A percentile compares a stretch with the other conserved stretches of the same genome.
Evolutionary conservation across 768 basidiomycete genomes (phyloP).

Genomic region (Naematelia encephala): DNA sequence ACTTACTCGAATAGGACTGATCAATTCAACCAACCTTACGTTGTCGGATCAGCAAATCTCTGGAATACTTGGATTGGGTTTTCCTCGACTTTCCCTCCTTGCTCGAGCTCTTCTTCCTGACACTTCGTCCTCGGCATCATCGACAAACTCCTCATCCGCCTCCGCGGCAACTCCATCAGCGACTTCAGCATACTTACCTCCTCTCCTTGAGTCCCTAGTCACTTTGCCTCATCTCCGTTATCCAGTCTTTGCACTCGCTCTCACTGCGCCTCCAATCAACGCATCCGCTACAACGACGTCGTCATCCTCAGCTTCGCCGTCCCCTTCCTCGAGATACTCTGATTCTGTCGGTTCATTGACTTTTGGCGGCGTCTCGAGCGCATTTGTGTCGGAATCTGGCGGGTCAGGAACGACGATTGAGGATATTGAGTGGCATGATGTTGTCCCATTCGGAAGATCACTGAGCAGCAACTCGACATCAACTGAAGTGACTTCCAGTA

Average conservation of each 20-base stretch:
- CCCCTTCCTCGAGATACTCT: constrained; percentile 15
- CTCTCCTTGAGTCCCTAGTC: constrained; percentile 33
- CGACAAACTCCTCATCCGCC: constrained; percentile 16
- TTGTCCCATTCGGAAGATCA: constrained; percentile 35
- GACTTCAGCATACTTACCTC: constrained; percentile 27
- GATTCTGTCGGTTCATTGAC: constrained; percentile 27
- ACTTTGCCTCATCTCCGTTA: constrained; percentile 24
- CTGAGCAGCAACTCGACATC: background rate
- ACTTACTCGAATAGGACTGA: constrained; percentile 19
- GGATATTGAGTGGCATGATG: constrained; percentile 46
- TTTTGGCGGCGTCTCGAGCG: constrained; percentile 36
- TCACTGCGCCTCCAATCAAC: constrained; percentile 21
- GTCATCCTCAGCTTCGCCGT: constrained; percentile 25
- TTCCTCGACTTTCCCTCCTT: constrained; percentile 32
- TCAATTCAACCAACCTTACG: constrained; percentile 40
- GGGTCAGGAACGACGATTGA: constrained; percentile 25
- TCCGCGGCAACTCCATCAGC: constrained; percentile 10
- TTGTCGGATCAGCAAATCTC: constrained; percentile 30
- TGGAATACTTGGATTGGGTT: constrained; percentile 41
- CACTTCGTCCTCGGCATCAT: background rate
- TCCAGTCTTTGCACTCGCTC: constrained; percentile 38
- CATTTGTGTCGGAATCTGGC: constrained; percentile 19
- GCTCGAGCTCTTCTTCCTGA: constrained; percentile 6
- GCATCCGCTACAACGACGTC: constrained; percentile 10
- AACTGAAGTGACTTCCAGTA: constrained; percentile 6